phyloP scores from a whole-genome alignment of 2,329 filamentous ascomycete genomes.

The Bertia moriformis region DNA sequence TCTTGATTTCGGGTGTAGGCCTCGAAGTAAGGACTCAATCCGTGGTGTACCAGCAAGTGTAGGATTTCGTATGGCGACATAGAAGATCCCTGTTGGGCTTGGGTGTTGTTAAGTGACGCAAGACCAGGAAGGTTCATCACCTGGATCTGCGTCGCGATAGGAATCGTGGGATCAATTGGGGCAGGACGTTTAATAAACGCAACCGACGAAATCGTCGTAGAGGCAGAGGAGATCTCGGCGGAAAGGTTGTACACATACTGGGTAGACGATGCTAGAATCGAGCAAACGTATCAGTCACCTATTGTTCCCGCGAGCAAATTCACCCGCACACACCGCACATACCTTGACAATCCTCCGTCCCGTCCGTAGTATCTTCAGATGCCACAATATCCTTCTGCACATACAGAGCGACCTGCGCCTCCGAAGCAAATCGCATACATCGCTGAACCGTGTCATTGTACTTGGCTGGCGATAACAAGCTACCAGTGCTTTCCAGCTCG shows the following conservation, averaged over 20 bases:
- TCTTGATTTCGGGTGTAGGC: conserved; percentile 79
- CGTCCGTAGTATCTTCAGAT: conserved; percentile 21
- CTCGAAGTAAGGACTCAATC: conserved; percentile 91
- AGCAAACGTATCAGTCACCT: conserved; percentile 16
- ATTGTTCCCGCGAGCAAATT: neutral
- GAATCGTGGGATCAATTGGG: conserved; percentile 70
- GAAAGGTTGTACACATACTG: conserved; percentile 67
- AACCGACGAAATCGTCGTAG: conserved; percentile 72
- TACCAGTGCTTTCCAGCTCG: conserved; percentile 70
- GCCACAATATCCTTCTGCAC: conserved; percentile 67
- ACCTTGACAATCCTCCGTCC: conserved; percentile 18
- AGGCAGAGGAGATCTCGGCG: conserved; percentile 64
- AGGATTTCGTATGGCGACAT: conserved; percentile 82
- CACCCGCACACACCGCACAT: no score
- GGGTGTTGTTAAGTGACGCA: conserved; percentile 50
- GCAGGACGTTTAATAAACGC: conserved; percentile 80
- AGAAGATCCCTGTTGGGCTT: conserved; percentile 56
- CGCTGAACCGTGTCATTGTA: conserved; percentile 70
- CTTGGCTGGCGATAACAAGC: conserved; percentile 61
- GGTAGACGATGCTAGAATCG: conserved; percentile 10
- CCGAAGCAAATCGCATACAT: conserved; percentile 78
- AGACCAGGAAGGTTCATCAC: conserved; percentile 83
- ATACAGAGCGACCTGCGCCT: conserved; percentile 77
- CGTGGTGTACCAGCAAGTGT: conserved; percentile 81
- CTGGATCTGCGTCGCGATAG: conserved; percentile 77